Percentiles rank a stretch among this genome's conserved stretches.
phyloP scores from a whole-genome alignment of 768 basidiomycete species.

The Boletellus emodensis region DNA sequence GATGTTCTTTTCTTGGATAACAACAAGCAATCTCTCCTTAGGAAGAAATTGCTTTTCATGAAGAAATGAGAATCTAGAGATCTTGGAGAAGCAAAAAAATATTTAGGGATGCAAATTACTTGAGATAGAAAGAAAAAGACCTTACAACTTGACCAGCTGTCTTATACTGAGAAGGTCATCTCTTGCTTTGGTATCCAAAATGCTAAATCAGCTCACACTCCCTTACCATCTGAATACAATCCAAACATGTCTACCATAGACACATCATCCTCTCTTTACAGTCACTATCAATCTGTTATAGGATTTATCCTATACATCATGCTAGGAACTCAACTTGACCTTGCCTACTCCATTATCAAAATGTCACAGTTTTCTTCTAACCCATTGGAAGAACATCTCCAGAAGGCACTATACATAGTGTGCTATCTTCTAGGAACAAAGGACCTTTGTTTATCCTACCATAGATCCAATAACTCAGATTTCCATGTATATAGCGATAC shows the following conservation, averaged over 20 bases:
- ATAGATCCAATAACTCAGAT: not conserved
- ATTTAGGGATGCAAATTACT: not conserved
- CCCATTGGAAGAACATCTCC: not conserved
- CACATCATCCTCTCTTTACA: too few species aligned
- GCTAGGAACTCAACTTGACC: not conserved
- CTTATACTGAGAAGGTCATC: not conserved
- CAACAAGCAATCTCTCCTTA: too few species aligned
- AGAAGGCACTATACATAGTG: not conserved
- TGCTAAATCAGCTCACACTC: not conserved
- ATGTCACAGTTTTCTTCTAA: not conserved
- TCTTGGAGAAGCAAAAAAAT: not conserved
- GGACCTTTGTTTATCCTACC: not conserved
- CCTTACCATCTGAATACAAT: too few species aligned
- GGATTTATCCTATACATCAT: not conserved
- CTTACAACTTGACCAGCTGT: not conserved
- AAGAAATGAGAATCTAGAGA: not conserved
- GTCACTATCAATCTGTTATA: too few species aligned
- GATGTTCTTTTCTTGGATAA: too few species aligned
- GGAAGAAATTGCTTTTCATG: not conserved
- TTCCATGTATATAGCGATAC: not conserved
- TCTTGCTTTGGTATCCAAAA: not conserved
- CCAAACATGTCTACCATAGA: too few species aligned
- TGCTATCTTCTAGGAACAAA: not conserved
- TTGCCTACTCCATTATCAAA: not conserved
- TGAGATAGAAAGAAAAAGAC: not conserved